phyloP scores from a whole-genome alignment of 2,329 filamentous ascomycete species.

The Ophiosphaerella narmari region DNA sequence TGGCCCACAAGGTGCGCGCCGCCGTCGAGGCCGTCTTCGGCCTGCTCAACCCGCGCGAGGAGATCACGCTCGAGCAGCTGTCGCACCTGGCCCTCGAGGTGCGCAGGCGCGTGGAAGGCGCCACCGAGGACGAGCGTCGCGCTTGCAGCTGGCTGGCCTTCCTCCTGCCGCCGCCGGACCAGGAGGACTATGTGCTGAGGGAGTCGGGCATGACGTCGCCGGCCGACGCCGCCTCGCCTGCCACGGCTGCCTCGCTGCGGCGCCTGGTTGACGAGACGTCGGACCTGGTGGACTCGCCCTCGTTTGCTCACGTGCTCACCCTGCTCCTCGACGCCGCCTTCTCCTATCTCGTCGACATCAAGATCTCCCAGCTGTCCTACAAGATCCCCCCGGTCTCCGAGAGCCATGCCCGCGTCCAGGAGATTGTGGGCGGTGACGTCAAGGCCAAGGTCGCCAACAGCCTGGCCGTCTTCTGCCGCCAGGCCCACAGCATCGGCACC shows the following conservation, averaged over 20 bases:
- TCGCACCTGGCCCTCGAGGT: conserved; percentile 82
- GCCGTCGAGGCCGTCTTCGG: conserved; percentile 90
- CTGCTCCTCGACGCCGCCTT: conserved; percentile 87
- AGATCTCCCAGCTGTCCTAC: conserved; percentile 79
- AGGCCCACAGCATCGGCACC: conserved; percentile 87
- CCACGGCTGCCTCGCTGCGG: conserved; percentile 65
- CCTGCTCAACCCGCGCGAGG: conserved; percentile 84
- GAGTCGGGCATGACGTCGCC: conserved; percentile 75
- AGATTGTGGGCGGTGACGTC: conserved; percentile 56
- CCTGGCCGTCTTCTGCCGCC: conserved; percentile 84
- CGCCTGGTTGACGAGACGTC: conserved; percentile 93
- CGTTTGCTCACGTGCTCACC: conserved; percentile 84
- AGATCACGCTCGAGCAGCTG: conserved; percentile 79
- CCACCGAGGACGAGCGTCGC: conserved; percentile 66
- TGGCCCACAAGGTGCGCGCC: conserved; percentile 80
- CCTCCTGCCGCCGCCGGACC: conserved; percentile 76
- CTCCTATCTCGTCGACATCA: conserved; percentile 79
- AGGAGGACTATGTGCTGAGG: conserved; percentile 81
- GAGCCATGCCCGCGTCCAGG: conserved; percentile 52
- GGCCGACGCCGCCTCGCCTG: conserved; percentile 43
- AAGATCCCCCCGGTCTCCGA: conserved; percentile 60
- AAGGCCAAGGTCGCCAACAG: conserved; percentile 84
- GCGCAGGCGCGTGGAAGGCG: conserved; percentile 81
- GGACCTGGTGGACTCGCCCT: conserved; percentile 91
- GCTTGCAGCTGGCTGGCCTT: conserved; percentile 77